phyloP scores from a whole-genome alignment of 352 stramenopile species.

The Phytophthora fragariae region DNA sequence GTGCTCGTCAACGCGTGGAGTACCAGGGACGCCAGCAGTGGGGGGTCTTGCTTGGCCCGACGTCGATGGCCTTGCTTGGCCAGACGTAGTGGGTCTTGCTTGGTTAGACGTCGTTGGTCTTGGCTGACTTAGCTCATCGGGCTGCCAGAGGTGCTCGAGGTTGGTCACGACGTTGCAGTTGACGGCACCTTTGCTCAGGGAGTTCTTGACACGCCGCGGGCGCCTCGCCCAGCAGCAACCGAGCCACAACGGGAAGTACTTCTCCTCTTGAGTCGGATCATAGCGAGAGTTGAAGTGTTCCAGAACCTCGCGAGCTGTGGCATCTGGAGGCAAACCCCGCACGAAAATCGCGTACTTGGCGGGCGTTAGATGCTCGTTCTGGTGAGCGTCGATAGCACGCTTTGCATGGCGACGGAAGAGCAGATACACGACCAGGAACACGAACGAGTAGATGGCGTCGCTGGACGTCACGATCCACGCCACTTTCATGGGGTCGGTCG shows the following conservation, averaged over 20 bases:
- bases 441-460: slow-evolving; percentile 70
- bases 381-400: slow-evolving; percentile 65
- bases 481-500: slow-evolving; percentile 55
- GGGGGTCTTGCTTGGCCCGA: background rate
- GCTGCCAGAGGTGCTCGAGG: slow-evolving; percentile 65
- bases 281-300: slow-evolving; percentile 82
- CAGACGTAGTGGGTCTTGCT: background rate
- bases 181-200: slow-evolving; percentile 43
- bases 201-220: slow-evolving; percentile 56
- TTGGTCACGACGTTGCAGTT: slow-evolving; percentile 68
- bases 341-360: slow-evolving; percentile 87
- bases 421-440: slow-evolving; percentile 74
- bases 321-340: slow-evolving; percentile 68
- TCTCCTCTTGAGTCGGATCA: slow-evolving; percentile 74
- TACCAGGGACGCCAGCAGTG: background rate
- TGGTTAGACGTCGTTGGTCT: background rate
- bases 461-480: slow-evolving; percentile 79
- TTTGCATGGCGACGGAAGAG: slow-evolving; percentile 54
- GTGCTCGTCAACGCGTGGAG: slow-evolving; percentile 1
- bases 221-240: slow-evolving; percentile 68
- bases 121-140: slow-evolving; percentile 3
- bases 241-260: slow-evolving; percentile 68
- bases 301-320: slow-evolving; percentile 70
- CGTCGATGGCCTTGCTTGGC: background rate
- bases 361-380: slow-evolving; percentile 81